Conservation (phyloP, 352 stramenopile genomes). For the Phytophthora multivora region DNA sequence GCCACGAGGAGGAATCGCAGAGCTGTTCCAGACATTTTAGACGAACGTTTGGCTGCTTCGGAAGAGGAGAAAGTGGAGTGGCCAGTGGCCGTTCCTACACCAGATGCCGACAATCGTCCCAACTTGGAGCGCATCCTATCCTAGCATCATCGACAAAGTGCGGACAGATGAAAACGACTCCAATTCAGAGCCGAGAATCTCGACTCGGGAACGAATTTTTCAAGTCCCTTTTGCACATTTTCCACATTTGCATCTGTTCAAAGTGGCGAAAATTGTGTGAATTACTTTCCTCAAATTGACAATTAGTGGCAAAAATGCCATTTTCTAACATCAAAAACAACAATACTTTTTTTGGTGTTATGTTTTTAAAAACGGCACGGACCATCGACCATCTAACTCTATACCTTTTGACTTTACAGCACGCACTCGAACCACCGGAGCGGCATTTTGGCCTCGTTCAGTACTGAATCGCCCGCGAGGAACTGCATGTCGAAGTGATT, state of each 20-base stretch:
- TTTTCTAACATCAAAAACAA: neutral
- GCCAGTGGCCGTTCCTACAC: conserved; percentile 1
- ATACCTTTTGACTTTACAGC: conserved; percentile 17
- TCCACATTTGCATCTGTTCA: conserved; percentile 4
- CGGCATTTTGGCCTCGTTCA: conserved; percentile 49
- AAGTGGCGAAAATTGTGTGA: neutral
- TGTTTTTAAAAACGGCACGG: too few species aligned
- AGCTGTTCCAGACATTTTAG: neutral
- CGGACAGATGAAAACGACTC: neutral
- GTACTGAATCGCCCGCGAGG: conserved; percentile 47
- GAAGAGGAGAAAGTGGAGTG: conserved; percentile 7
- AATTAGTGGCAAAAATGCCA: too few species aligned
- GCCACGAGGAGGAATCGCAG: neutral
- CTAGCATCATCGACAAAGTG: conserved; percentile 9
- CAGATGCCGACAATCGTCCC: conserved; percentile 1
- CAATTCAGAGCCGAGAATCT: neutral
- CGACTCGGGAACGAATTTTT: neutral
- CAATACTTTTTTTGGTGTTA: neutral
- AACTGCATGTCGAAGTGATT: conserved; percentile 64
- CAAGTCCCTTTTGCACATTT: neutral
- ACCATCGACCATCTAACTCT: neutral
- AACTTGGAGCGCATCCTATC: conserved; percentile 2
- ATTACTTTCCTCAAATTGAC: too few species aligned
- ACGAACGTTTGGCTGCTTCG: neutral
- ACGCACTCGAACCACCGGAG: conserved; percentile 68